phyloP scores from a whole-genome alignment of 73 alveolate species.

The Urostyla sp. region DNA sequence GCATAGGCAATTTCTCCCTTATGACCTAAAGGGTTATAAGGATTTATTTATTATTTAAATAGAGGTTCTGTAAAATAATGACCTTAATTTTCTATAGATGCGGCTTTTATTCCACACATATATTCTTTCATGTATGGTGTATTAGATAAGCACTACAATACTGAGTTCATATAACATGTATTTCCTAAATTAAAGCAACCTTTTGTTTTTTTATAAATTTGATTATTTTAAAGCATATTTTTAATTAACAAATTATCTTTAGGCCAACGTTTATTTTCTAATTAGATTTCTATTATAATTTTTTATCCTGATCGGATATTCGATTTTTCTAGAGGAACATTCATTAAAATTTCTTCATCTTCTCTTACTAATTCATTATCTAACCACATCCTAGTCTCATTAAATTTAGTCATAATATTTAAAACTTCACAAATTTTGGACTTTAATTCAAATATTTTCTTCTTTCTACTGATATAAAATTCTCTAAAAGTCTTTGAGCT shows the following conservation, averaged over 20 bases:
- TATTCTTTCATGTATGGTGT: constrained; percentile 72
- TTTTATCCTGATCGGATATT: constrained; percentile 1
- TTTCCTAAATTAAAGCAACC: constrained; percentile 79
- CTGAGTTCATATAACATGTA: constrained; percentile 82
- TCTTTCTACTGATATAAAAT: constrained; percentile 10
- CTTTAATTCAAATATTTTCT: constrained; percentile 9
- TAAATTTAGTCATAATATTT: neutral
- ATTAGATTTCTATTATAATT: neutral
- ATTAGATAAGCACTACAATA: constrained; percentile 71
- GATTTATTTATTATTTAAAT: constrained; percentile 36
- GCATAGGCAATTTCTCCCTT: constrained; percentile 60
- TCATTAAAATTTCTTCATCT: neutral
- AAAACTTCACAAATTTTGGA: neutral
- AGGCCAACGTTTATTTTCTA: constrained; percentile 52
- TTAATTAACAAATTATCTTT: neutral
- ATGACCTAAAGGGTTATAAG: constrained; percentile 16
- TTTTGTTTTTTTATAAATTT: neutral
- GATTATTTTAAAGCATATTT: neutral
- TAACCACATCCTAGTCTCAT: constrained; percentile 17
- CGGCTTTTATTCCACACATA: constrained; percentile 19
- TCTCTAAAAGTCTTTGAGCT: no score
- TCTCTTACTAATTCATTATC: neutral
- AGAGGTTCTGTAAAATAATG: no score
- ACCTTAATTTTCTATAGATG: no score
- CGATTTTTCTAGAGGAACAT: neutral